These are phyloP conservation scores for Gastrodia elata DNA, from an alignment of 106 monocot genomes.

Conservation along the genomic window DNA sequence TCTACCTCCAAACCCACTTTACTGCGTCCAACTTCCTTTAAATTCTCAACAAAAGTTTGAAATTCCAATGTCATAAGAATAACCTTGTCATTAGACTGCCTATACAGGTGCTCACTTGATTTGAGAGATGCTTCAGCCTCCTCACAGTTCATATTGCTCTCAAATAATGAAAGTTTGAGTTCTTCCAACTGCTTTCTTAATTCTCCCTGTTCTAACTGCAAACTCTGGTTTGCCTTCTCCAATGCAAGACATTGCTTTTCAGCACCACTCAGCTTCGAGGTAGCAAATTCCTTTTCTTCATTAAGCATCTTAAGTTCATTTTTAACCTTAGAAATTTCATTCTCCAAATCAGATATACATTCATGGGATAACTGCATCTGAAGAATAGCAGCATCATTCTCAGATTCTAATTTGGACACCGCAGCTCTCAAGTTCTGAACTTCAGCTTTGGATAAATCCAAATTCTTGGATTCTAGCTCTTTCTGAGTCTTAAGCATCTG, in stretches of 20 bases:
- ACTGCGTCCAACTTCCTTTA: constrained; percentile 23
- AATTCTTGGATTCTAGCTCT: constrained; percentile 24
- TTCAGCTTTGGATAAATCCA: constrained; percentile 28
- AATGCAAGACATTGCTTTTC: constrained; percentile 27
- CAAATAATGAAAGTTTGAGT: constrained; percentile 15
- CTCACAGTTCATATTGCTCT: constrained; percentile 7
- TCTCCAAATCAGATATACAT: constrained; percentile 32
- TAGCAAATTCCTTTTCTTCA: constrained; percentile 33
- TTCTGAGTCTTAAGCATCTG: constrained; percentile 17
- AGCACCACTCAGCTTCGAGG: constrained; percentile 11
- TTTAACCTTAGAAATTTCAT: constrained; percentile 24
- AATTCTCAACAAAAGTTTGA: constrained; percentile 16
- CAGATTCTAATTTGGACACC: constrained; percentile 27
- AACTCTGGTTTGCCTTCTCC: constrained; percentile 22
- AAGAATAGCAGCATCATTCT: constrained; percentile 40
- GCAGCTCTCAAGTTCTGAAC: constrained; percentile 30
- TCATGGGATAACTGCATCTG: constrained; percentile 25
- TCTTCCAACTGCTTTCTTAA: constrained; percentile 20
- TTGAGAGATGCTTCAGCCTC: constrained; percentile 22
- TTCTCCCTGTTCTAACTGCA: constrained; percentile 19
- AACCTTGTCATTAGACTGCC: constrained; percentile 29
- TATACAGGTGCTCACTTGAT: constrained; percentile 17
- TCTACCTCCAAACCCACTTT: constrained; percentile 45
- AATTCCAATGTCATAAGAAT: constrained; percentile 17
- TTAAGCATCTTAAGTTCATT: constrained; percentile 30